Percentiles rank a stretch among this genome's conserved stretches.
These are phyloP conservation scores for Daucus carota DNA, from an alignment of 129 eudicot genomes.

Conservation along the genomic window DH1_v3.0 NC_030383.2:37917501-37918000, in stretches of 20 bases:
- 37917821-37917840: background rate
- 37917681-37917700: conserved; percentile 54
- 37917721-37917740: background rate
- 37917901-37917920: background rate
- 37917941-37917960: conserved; percentile 72
- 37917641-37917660: conserved; percentile 58
- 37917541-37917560: background rate
- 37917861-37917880: background rate
- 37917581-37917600: background rate
- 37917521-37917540: background rate
- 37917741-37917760: background rate
- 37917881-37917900: background rate
- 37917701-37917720: background rate
- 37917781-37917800: background rate
- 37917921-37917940: conserved; percentile 46
- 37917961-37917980: conserved; percentile 67
- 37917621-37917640: conserved; percentile 56
- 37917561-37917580: background rate
- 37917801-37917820: background rate
- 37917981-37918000: conserved; percentile 36
- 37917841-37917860: background rate
- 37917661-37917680: conserved; percentile 61
- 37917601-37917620: background rate
- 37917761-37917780: background rate
- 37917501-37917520: background rate